phyloP scores from a whole-genome alignment of 2,329 filamentous ascomycete species.

The Pochonia chlamydosporia region DNA sequence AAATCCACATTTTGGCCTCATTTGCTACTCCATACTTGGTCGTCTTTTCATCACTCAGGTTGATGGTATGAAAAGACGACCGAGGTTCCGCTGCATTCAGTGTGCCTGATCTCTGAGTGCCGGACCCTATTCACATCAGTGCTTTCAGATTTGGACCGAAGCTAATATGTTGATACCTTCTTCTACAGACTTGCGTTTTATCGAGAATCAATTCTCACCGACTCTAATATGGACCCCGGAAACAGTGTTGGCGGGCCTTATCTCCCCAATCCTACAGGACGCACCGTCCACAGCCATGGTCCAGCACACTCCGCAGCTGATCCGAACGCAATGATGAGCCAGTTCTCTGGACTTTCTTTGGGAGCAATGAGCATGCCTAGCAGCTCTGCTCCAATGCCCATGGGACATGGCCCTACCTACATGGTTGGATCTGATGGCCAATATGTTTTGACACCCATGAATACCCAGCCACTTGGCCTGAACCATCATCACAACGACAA shows the following conservation, averaged over 20 bases:
- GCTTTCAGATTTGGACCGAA: no score
- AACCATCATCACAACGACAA: slow-evolving; percentile 25
- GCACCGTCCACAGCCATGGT: slow-evolving; percentile 23
- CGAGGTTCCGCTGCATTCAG: no score
- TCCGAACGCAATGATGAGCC: slow-evolving; percentile 23
- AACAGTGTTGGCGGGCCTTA: slow-evolving; percentile 25
- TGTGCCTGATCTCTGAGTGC: no score
- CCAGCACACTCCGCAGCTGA: slow-evolving; percentile 24
- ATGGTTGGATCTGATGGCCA: slow-evolving; percentile 34
- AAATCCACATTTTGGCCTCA: no score
- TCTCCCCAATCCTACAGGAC: slow-evolving; percentile 22
- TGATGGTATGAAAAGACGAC: no score
- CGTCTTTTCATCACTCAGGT: background rate
- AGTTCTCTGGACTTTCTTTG: slow-evolving; percentile 32
- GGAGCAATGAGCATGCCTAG: slow-evolving; percentile 27
- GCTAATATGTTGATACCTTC: background rate
- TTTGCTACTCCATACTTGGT: background rate
- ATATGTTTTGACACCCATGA: slow-evolving; percentile 31
- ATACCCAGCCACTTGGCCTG: slow-evolving; percentile 28
- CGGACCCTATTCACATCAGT: no score
- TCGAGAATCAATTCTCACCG: slow-evolving; percentile 22
- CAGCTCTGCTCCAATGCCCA: slow-evolving; percentile 20
- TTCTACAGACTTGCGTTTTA: slow-evolving; percentile 23
- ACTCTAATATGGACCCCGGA: slow-evolving; percentile 29
- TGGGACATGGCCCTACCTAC: slow-evolving; percentile 29